Evolutionary conservation across 495 filamentous ascomycete genomes (phyloP), one percentile per base, ranked within the genome.

Genomic region (Aspergillus saccharolyticus): DNA sequence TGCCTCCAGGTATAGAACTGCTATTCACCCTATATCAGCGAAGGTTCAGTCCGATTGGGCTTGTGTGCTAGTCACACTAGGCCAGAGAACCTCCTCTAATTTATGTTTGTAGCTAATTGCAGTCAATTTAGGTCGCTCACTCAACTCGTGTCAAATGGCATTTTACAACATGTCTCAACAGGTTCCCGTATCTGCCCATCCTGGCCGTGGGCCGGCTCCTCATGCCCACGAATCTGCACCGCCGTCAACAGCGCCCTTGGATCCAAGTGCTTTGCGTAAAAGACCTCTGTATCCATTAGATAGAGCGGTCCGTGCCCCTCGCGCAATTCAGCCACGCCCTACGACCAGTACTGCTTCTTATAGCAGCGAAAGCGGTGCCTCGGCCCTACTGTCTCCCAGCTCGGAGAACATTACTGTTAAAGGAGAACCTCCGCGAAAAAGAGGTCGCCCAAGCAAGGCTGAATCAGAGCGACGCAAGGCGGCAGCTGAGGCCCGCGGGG

Each of bases 371-470:
- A 73, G 69, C 60, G 66, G 69, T 19, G 66, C 71, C 2, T 72
- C 74, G 1, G 67, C 66, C 17, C 71, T 74, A 47, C 59, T 74
- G 12, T 77, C 75, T 19, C 74, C 75, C 10, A 59, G 66, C 21
- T 61, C 70, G 44, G 65, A 68, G 22, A 61, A 53, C 28, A 24
- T 61, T 6, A 49, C 53, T 9, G 33, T 55, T 19, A 55, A 61
- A 56, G 66, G 67, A 21, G 77, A 80, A 30, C 76, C 71, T 15
- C 77, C 76, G 39, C 78, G 79, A 54, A 86, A 86, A 74, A 76
- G 85, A 44, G 83, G 83, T 16, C 76, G 83, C 14, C 83, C 83
- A 50, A 82, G 75, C 59, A 84, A 84, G 66, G 77, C 75, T 50
- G 82, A 84, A 54, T 67, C 74, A 4, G 80, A 83, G 57, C 71